A percentile compares a stretch with the other conserved stretches of the same genome.
Evolutionary conservation across 1,284 basidiomycete genomes (phyloP).

Genomic region (Ustilago hordei): DNA sequence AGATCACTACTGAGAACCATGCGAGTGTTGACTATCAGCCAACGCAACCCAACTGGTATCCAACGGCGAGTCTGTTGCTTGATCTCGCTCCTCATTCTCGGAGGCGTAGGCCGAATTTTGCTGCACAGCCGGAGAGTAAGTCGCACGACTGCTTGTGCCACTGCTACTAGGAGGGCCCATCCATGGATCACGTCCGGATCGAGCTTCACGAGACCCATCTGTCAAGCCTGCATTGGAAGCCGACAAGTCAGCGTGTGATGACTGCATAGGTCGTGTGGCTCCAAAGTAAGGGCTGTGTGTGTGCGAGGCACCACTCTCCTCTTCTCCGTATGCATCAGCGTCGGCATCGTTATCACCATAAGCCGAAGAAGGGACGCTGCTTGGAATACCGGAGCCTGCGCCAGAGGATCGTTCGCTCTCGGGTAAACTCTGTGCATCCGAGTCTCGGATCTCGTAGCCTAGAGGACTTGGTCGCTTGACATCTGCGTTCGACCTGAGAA

Average conservation of each 20-base stretch:
- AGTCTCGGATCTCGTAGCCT: constrained; percentile 46
- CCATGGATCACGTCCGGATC: constrained; percentile 28
- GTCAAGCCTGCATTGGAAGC: constrained; percentile 16
- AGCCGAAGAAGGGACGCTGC: constrained; percentile 52
- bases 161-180: constrained; percentile 35
- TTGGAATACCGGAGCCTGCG: constrained; percentile 51
- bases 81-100: constrained; percentile 27
- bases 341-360: constrained; percentile 52
- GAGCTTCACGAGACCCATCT: constrained; percentile 1
- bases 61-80: constrained; percentile 36
- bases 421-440: constrained; percentile 41
- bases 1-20: constrained; percentile 4
- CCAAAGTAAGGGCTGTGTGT: constrained; percentile 47
- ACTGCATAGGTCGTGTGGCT: constrained; percentile 15
- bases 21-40: constrained; percentile 35
- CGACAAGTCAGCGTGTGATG: constrained; percentile 18
- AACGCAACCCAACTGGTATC: constrained; percentile 52
- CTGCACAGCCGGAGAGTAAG: constrained; percentile 28
- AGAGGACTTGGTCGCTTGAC: constrained; percentile 21
- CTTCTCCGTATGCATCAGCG: constrained; percentile 29
- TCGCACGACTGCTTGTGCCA: constrained; percentile 24
- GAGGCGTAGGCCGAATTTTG: constrained; percentile 22
- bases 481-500: constrained; percentile 14
- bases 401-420: constrained; percentile 49
- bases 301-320: constrained; percentile 27